Percentiles rank a stretch among this genome's conserved stretches.
Conservation (phyloP, 768 basidiomycete genomes). For the Rhizopogon vesiculosus region DNA sequence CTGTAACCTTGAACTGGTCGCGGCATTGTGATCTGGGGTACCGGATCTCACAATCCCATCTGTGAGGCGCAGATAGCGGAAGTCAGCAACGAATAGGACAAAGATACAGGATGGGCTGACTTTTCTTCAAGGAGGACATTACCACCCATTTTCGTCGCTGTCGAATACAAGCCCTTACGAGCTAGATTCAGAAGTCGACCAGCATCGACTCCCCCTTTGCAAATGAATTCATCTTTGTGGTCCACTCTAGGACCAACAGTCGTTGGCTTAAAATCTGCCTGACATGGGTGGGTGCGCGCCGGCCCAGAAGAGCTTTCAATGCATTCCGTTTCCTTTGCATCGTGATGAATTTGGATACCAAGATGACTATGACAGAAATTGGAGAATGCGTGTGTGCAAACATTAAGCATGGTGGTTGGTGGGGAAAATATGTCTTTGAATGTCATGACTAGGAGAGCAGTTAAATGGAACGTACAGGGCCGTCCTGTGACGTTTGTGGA, state of each 20-base stretch:
- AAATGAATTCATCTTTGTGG: conserved; percentile 31
- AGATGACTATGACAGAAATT: conserved; percentile 16
- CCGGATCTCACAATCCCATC: conserved; percentile 33
- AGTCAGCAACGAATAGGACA: conserved; percentile 12
- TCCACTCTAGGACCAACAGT: conserved; percentile 28
- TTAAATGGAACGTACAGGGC: not conserved
- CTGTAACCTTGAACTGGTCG: conserved; percentile 30
- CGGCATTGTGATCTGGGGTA: conserved; percentile 24
- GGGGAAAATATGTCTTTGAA: conserved; percentile 4
- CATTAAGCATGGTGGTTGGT: conserved; percentile 23
- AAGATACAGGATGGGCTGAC: conserved; percentile 20
- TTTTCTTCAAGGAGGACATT: conserved; percentile 33
- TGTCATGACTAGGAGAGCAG: not conserved
- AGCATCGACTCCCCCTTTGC: conserved; percentile 32
- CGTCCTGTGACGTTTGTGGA: not conserved
- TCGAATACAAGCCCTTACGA: conserved; percentile 26
- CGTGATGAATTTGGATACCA: conserved; percentile 16
- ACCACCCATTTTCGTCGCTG: conserved; percentile 30
- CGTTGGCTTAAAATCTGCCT: conserved; percentile 19
- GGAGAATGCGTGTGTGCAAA: conserved; percentile 18
- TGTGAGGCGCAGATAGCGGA: conserved; percentile 11
- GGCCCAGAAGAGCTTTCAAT: conserved; percentile 31
- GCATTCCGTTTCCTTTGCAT: conserved; percentile 15
- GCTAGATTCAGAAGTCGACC: conserved; percentile 28
- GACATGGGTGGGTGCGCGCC: conserved; percentile 21